phyloP scores from a whole-genome alignment of 108 stramenopile genomes.

The Cyclotella atomus region DNA sequence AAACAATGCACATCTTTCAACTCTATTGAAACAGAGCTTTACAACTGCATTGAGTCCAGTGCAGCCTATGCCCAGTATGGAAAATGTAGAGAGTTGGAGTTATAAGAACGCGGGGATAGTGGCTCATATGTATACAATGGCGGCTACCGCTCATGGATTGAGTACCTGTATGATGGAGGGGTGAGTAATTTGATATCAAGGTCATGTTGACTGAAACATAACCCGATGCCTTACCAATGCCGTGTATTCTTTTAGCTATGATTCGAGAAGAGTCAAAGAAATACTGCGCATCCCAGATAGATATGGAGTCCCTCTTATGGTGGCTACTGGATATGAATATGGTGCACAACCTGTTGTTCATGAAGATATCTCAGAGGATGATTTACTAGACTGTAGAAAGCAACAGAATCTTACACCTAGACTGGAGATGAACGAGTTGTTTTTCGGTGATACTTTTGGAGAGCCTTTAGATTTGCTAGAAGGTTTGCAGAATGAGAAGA shows the following conservation, averaged over 20 bases:
- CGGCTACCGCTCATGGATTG: conserved; percentile 71
- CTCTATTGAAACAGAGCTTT: conserved; percentile 63
- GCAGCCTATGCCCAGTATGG: conserved; percentile 77
- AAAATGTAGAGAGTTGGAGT: conserved; percentile 74
- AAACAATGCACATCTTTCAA: conserved; percentile 55
- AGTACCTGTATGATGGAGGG: conserved; percentile 86
- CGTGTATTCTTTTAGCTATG: conserved; percentile 48
- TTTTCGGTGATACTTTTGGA: conserved; percentile 81
- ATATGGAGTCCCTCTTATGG: conserved; percentile 72
- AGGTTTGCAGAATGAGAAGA: conserved; percentile 14
- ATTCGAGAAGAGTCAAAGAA: conserved; percentile 66
- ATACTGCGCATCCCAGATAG: conserved; percentile 73
- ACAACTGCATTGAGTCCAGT: conserved; percentile 55
- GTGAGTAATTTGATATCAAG: not conserved
- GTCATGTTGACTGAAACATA: no score
- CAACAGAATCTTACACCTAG: conserved; percentile 42
- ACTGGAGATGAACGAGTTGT: conserved; percentile 68
- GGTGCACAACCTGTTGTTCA: conserved; percentile 32
- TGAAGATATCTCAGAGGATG: conserved; percentile 25
- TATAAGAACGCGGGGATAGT: conserved; percentile 75
- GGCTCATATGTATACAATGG: conserved; percentile 64
- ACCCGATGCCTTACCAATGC: no score
- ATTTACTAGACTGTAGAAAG: conserved; percentile 7
- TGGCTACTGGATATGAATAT: conserved; percentile 78
- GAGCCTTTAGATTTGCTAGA: conserved; percentile 47